phyloP scores from a whole-genome alignment of 805 yeast species.

The Suhomyces xylopsoci region DNA sequence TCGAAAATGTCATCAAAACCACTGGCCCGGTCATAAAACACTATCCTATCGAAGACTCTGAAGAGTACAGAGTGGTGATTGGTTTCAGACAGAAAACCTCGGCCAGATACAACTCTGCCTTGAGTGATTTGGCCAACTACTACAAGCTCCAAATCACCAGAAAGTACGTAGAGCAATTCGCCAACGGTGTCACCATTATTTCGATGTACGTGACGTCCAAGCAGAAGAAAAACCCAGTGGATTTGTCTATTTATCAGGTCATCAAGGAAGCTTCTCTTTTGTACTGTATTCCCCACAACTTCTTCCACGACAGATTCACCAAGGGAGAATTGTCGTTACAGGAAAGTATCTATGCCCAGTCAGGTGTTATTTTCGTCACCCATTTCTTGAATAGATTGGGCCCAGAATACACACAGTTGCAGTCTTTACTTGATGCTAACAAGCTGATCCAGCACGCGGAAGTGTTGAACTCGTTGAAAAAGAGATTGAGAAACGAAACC shows the following conservation, averaged over 20 bases:
- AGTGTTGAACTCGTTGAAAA: conserved; percentile 74
- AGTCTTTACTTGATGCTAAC: conserved; percentile 58
- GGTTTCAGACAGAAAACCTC: conserved; percentile 85
- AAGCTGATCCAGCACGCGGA: conserved; percentile 68
- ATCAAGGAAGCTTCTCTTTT: conserved; percentile 91
- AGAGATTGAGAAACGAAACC: conserved; percentile 88
- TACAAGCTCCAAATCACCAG: conserved; percentile 81
- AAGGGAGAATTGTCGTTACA: conserved; percentile 81
- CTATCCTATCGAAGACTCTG: conserved; percentile 71
- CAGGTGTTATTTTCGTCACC: conserved; percentile 86
- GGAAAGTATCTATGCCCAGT: conserved; percentile 92
- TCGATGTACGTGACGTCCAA: conserved; percentile 78
- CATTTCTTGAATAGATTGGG: conserved; percentile 95
- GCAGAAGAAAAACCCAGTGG: conserved; percentile 53
- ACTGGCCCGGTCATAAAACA: conserved; percentile 93
- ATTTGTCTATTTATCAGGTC: conserved; percentile 81
- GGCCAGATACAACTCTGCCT: conserved; percentile 82
- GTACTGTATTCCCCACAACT: conserved; percentile 85
- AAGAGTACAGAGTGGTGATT: conserved; percentile 83
- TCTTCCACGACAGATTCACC: conserved; percentile 71
- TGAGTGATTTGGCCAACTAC: conserved; percentile 82
- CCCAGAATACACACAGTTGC: conserved; percentile 74
- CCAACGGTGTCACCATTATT: conserved; percentile 81
- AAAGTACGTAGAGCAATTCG: conserved; percentile 91
- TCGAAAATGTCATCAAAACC: conserved; percentile 63